These are phyloP conservation scores for Nannizziopsis arthrosporioides DNA, from an alignment of 2,329 filamentous ascomycete species.

Conservation along the genomic window DNA sequence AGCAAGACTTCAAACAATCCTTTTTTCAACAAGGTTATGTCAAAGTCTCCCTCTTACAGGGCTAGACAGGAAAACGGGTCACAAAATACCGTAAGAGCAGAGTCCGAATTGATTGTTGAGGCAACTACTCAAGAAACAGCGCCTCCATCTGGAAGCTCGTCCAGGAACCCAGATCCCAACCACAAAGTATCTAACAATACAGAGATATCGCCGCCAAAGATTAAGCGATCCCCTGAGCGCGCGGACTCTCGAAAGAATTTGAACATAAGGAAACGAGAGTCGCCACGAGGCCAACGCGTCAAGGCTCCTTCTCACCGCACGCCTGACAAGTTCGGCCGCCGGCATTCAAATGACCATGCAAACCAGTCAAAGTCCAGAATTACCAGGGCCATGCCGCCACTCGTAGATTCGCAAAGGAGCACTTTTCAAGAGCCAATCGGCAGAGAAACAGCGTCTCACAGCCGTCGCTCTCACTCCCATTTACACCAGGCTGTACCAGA, in stretches of 20 bases:
- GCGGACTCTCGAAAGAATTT: background rate
- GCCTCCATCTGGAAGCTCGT: background rate
- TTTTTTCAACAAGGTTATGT: conserved; percentile 10
- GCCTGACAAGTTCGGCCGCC: conserved; percentile 5
- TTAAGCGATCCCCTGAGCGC: conserved; percentile 1
- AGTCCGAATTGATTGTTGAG: background rate
- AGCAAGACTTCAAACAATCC: conserved; percentile 9
- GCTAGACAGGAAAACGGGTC: background rate
- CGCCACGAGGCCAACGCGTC: conserved; percentile 1
- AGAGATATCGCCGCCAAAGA: background rate
- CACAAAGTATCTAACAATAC: background rate
- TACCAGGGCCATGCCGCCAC: background rate
- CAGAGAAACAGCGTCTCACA: background rate
- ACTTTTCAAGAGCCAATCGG: background rate
- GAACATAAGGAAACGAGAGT: background rate
- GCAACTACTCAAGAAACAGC: background rate
- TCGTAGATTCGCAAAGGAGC: background rate
- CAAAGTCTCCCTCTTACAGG: conserved; percentile 7
- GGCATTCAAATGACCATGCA: conserved; percentile 4
- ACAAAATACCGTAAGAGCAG: background rate
- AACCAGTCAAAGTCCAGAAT: conserved; percentile 10
- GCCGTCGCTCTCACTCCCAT: background rate
- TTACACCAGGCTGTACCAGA: background rate
- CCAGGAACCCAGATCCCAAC: background rate
- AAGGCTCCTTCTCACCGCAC: conserved; percentile 7